Conservation (phyloP, 352 stramenopile genomes). For the Phytophthora pluvialis region DNA sequence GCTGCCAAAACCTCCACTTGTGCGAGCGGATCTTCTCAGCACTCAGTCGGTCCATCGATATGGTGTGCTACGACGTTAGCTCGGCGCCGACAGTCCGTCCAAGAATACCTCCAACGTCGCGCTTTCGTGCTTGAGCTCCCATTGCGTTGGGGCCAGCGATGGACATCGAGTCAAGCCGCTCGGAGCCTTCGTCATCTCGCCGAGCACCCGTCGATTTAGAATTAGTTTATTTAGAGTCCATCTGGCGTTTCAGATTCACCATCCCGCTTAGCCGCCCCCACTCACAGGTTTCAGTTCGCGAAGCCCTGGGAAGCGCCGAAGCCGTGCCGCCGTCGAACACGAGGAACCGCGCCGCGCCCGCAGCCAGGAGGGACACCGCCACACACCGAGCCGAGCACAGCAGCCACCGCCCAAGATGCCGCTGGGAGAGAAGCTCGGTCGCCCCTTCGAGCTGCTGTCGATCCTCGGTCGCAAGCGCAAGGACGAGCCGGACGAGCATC, state of each 20-base stretch:
- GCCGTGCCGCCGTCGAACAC: neutral
- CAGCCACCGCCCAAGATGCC: slow-evolving; percentile 38
- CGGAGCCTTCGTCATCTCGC: neutral
- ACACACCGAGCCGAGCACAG: neutral
- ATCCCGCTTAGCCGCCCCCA: neutral
- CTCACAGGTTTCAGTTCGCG: neutral
- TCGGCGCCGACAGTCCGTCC: too few species aligned
- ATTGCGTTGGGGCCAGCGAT: too few species aligned
- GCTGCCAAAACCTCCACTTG: too few species aligned
- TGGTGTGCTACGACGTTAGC: neutral
- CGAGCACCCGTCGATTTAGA: neutral
- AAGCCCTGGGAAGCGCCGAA: neutral
- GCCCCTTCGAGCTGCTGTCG: slow-evolving; percentile 70
- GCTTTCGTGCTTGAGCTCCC: too few species aligned
- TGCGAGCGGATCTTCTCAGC: too few species aligned
- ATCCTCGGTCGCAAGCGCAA: slow-evolving; percentile 70
- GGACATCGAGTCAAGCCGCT: too few species aligned
- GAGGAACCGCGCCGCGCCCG: neutral
- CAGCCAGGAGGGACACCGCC: neutral
- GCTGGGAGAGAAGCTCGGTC: slow-evolving; percentile 59
- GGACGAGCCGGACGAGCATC: slow-evolving; percentile 32
- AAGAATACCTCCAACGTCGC: neutral
- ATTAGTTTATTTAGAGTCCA: neutral
- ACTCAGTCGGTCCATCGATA: too few species aligned
- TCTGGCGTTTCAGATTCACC: slow-evolving; percentile 1